Percentiles rank a stretch among this genome's conserved stretches.
These are phyloP conservation scores for Penicillium brasilianum DNA, from an alignment of 2,329 filamentous ascomycete genomes.

Conservation along the genomic window DNA sequence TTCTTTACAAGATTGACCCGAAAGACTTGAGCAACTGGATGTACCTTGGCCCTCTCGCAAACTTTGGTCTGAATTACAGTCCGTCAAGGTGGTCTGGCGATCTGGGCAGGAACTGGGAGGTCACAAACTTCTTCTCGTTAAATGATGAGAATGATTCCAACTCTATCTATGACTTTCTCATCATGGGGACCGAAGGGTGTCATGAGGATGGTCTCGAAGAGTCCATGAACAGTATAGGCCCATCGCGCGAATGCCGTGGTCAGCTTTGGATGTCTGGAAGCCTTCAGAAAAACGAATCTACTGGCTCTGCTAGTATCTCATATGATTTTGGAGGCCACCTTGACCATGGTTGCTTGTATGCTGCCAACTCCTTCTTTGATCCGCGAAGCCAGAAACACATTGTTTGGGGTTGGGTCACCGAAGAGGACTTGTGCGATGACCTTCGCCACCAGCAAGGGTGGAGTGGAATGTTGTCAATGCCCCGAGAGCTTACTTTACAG, in stretches of 20 bases:
- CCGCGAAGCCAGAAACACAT: constrained; percentile 8
- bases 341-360: constrained; percentile 18
- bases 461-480: neutral
- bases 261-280: neutral
- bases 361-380: constrained; percentile 20
- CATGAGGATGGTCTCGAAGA: neutral
- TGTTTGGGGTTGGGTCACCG: constrained; percentile 15
- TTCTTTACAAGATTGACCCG: neutral
- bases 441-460: constrained; percentile 1
- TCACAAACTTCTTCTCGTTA: constrained; percentile 15
- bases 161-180: neutral
- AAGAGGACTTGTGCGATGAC: constrained; percentile 10
- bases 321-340: neutral
- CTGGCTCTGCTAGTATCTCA: neutral
- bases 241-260: neutral
- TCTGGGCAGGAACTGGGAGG: constrained; percentile 18
- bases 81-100: constrained; percentile 19
- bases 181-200: neutral
- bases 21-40: neutral
- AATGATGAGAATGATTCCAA: neutral
- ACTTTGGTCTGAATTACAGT: constrained; percentile 8
- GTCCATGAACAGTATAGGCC: neutral
- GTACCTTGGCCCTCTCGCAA: constrained; percentile 7
- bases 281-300: neutral
- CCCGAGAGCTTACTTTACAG: neutral